Base-by-base conservation (phyloP, 495 filamentous ascomycete genomes). In the Aspergillus baeticus region DNA sequence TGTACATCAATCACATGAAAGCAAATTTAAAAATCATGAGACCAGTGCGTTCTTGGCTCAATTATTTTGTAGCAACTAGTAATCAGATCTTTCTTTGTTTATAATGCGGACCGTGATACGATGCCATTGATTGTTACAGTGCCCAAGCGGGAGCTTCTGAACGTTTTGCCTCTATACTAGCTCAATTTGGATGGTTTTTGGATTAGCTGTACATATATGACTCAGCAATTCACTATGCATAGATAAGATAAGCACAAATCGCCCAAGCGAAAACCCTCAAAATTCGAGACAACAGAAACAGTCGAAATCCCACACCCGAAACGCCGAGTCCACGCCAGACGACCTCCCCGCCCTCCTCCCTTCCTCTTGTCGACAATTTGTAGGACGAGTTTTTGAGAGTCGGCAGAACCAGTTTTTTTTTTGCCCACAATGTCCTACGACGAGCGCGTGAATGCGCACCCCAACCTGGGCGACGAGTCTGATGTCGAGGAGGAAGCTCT, bases 401-500 rank as follows among this genome's bases (percentile, higher is more conserved):
- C 23, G 36, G 57, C 54, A 50, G 36, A 45, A 49, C 51, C 47
- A 58, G 55, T 60, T 59, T 59, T 60, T 59, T 59, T 55, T 54
- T 53, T 37, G 51, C 43, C 49, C 60, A 71, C 65, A 54, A 78
- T 78, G 75, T 78, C 75, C 44, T 78, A 78, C 73, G 75, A 78
- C 52, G 75, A 78, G 68, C 75, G 74, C 74, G 69, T 67, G 62
- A 77, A 78, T 66, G 72, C 72, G 71, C 75, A 68, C 69, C 75
- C 75, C 54, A 72, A 70, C 63, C 63, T 87, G 62, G 86, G 86
- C 55, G 87, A 93, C 74, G 90, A 92, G 65, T 93, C 90, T 63
- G 92, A 96, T 72, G 87, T 88, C 54, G 92, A 96, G 75, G 92
- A 96, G 83, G 92, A 96, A 75, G 88, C 89, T 60, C 82, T 96